Percentiles rank a stretch among this genome's conserved stretches.
Conservation (phyloP, 495 filamentous ascomycete genomes). For the Podospora bellae-mahoneyi region DNA sequence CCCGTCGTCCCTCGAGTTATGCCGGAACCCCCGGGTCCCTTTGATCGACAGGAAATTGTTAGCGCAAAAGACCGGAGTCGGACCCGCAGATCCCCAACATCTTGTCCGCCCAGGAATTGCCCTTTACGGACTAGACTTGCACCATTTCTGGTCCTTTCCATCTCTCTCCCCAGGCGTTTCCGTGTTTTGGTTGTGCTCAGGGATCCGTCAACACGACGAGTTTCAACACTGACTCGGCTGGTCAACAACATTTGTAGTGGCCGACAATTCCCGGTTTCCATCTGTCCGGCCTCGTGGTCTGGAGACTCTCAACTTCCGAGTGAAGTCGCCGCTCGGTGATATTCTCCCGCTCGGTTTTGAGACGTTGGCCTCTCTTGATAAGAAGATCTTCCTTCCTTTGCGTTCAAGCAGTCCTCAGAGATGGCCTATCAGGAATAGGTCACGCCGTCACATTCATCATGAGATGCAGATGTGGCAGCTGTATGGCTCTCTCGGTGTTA, state of each 20-base stretch:
- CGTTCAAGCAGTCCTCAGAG: no score
- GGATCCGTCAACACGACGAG: neutral
- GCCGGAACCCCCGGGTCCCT: conserved; percentile 11
- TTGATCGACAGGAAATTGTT: conserved; percentile 27
- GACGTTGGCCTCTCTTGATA: neutral
- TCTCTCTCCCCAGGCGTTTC: neutral
- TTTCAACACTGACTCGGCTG: conserved; percentile 8
- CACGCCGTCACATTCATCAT: neutral
- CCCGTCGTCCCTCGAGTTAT: conserved; percentile 15
- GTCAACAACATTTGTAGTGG: neutral
- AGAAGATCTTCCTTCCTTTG: no score
- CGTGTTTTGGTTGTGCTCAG: conserved; percentile 7
- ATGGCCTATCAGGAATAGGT: no score
- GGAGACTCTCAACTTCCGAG: neutral
- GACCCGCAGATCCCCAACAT: conserved; percentile 45
- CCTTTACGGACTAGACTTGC: conserved; percentile 13
- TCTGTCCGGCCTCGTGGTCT: conserved; percentile 2
- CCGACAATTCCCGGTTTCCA: conserved; percentile 10
- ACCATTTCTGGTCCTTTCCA: no score
- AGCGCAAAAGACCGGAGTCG: conserved; percentile 25
- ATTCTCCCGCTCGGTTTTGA: neutral
- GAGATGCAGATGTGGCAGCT: neutral
- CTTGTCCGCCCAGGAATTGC: conserved; percentile 29
- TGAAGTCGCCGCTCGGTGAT: neutral
- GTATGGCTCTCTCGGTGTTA: neutral